Evolutionary conservation across 208 protist genomes (phyloP).

Genomic region (Wallacemonas sp.): DNA sequence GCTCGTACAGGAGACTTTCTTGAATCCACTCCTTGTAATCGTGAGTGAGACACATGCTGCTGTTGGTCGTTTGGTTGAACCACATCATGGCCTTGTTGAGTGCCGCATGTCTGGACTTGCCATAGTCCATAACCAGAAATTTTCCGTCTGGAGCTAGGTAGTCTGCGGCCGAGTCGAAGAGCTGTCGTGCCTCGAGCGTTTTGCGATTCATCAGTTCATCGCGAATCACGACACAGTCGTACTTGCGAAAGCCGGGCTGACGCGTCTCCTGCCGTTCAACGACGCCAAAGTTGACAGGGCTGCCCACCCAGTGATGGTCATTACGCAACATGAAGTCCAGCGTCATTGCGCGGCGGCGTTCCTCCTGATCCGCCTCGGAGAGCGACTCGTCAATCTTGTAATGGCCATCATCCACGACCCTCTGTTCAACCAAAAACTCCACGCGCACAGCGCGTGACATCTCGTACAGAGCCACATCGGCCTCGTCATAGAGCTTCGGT

Average conservation of each 20-base stretch:
- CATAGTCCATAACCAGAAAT: constrained; percentile 83
- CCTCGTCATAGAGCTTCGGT: constrained; percentile 76
- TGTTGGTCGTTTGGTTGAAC: constrained; percentile 61
- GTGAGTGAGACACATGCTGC: constrained; percentile 74
- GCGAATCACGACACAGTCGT: constrained; percentile 76
- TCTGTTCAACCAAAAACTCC: constrained; percentile 73
- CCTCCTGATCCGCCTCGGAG: constrained; percentile 46
- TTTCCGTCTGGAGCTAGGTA: constrained; percentile 60
- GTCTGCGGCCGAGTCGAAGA: constrained; percentile 54
- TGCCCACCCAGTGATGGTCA: constrained; percentile 85
- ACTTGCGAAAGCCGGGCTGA: constrained; percentile 51
- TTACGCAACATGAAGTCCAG: constrained; percentile 83
- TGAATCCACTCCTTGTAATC: constrained; percentile 77
- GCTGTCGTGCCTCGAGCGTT: constrained; percentile 34
- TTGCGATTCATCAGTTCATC: constrained; percentile 75
- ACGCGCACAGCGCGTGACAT: constrained; percentile 72
- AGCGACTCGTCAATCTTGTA: constrained; percentile 62
- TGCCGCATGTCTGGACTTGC: constrained; percentile 38
- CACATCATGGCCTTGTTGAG: constrained; percentile 39
- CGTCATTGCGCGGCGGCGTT: constrained; percentile 75
- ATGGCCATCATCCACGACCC: constrained; percentile 65
- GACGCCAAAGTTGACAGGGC: constrained; percentile 69
- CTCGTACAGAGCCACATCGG: constrained; percentile 74
- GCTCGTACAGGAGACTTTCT: constrained; percentile 64
- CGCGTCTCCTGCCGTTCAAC: constrained; percentile 45